Base-by-base conservation (phyloP, 1,284 basidiomycete species). In the Cryptococcus depauperatus region DNA sequence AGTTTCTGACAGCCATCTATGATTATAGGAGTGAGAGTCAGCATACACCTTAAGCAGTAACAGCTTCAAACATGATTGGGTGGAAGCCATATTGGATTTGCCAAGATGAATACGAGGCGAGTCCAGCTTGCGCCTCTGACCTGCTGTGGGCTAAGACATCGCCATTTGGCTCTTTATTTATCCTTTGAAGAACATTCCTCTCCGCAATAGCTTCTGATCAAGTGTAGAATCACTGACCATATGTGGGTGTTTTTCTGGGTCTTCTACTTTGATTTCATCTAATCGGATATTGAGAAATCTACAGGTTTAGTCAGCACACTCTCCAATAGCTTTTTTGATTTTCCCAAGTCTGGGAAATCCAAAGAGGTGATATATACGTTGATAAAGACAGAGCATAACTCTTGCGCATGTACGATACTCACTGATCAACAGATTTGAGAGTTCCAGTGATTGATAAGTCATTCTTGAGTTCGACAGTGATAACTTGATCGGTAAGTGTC, bases 381-480 rank as follows among this genome's bases (percentile, higher is more conserved):
- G n/a, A n/a, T n/a, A n/a, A n/a, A n/a, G n/a, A n/a, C n/a, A n/a
- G n/a, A 19, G 23, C 18, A 6, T 5, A 14, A 4, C 16, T 5
- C 5, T 4, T 19, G 35, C 35, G 18, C 7, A 5, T 19, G 14
- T 4, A 23, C n/a, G 22, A 35, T 21, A 46, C 85, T 57, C 65
- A 93, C 90, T 98, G 95, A 76, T 97, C 93, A 38, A 98, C 93
- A 41, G 89, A 93, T 76, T 95, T 96, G 59, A 99, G 75, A 19
- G 90, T 86, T 3, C 95, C 95, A 11, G 88, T 90, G 68, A 98
- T 93, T 16, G 87, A 91, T 44, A 98, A 82, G 72, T 98, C 93
- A 74, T 99, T 99, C 76, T 99, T 98, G 63, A 99, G 83, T 71
- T 99, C 93, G 58, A 98, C 91, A 14, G 90, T 95, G 61, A 96